Percentiles rank a stretch among this genome's conserved stretches.
These are phyloP conservation scores for Sisymbrium irio DNA, from an alignment of 345 rosid genomes.

Conservation along the genomic window DNA sequence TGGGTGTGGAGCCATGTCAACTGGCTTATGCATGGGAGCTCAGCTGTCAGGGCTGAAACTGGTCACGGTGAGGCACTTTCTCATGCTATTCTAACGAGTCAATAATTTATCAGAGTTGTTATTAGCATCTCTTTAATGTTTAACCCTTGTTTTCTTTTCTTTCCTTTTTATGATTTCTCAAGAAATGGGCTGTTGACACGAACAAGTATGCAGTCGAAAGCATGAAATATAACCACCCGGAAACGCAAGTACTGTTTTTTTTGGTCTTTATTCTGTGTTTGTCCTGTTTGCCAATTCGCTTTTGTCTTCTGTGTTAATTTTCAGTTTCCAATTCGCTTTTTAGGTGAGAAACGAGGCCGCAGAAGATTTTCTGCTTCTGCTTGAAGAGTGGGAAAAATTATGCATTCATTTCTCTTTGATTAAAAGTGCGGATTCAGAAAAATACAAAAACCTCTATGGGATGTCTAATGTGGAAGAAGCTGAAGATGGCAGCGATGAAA, in stretches of 20 bases:
- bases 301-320: neutral
- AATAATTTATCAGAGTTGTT: neutral
- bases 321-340: neutral
- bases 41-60: constrained; percentile 50
- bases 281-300: neutral
- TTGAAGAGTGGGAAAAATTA: constrained; percentile 61
- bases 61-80: constrained; percentile 46
- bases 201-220: constrained; percentile 57
- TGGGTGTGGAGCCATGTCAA: constrained; percentile 93
- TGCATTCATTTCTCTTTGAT: constrained; percentile 49
- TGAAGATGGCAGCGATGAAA: constrained; percentile 33
- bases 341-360: constrained; percentile 72
- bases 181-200: constrained; percentile 84
- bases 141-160: neutral
- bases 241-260: constrained; percentile 45
- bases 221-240: constrained; percentile 56
- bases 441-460: constrained; percentile 26
- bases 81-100: neutral
- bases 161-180: neutral
- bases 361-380: constrained; percentile 51
- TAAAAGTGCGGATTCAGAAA: constrained; percentile 19
- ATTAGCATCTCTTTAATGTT: neutral
- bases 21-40: constrained; percentile 76
- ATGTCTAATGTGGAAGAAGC: constrained; percentile 16
- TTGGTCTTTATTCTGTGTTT: neutral